Evolutionary conservation across 371 early-diverging fungal species (phyloP).

Genomic region (Blakeslea trispora): DNA sequence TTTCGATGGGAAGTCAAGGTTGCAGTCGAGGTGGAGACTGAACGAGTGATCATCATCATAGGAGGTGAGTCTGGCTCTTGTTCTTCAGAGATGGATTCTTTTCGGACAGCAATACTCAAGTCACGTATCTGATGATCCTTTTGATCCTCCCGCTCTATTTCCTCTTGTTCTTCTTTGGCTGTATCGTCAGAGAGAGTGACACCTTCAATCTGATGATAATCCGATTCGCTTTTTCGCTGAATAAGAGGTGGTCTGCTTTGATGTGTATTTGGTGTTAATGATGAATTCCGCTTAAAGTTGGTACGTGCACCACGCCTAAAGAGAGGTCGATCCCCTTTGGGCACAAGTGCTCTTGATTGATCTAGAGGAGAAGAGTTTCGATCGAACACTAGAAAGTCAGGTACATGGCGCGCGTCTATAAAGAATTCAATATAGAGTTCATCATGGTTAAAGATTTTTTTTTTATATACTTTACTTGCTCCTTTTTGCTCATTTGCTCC

Average conservation of each 20-base stretch:
- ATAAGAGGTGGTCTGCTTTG: constrained; percentile 8
- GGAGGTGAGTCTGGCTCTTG: constrained; percentile 2
- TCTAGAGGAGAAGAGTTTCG: constrained; percentile 54
- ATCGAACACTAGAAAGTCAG: constrained; percentile 49
- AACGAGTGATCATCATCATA: constrained; percentile 7
- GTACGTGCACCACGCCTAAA: constrained; percentile 54
- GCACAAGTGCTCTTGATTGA: constrained; percentile 49
- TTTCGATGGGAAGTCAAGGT: constrained; percentile 9
- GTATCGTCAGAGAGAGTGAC: constrained; percentile 10
- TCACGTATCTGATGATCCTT: constrained; percentile 13
- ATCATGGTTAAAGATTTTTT: too few species aligned
- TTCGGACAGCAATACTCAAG: constrained; percentile 11
- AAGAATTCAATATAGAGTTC: neutral
- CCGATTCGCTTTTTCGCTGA: constrained; percentile 22
- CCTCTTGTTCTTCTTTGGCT: constrained; percentile 1
- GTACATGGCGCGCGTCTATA: constrained; percentile 22
- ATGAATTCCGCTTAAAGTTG: constrained; percentile 53
- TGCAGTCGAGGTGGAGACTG: constrained; percentile 9
- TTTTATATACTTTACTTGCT: too few species aligned
- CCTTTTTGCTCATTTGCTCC: neutral
- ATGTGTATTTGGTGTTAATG: constrained; percentile 4
- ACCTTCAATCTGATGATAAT: constrained; percentile 8
- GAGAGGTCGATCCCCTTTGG: constrained; percentile 48
- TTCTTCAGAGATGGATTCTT: constrained; percentile 1
- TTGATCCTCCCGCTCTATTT: neutral